A percentile compares a stretch with the other conserved stretches of the same genome.
phyloP scores from a whole-genome alignment of 805 yeast genomes.

The Yarrowia divulgata region DNA sequence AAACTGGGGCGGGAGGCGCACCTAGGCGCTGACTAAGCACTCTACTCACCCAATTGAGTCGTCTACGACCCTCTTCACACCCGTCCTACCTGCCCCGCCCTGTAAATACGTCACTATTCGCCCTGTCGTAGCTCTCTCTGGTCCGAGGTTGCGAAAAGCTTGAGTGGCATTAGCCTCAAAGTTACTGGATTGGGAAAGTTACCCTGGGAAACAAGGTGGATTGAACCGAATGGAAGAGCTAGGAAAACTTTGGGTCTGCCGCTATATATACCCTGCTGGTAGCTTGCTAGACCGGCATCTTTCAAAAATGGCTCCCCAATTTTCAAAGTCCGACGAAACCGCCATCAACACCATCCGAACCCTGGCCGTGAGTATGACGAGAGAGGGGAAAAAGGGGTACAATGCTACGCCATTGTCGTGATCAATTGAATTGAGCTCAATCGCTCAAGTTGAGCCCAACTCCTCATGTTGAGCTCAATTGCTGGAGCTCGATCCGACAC shows the following conservation, averaged over 20 bases:
- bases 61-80: neutral
- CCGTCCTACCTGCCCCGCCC: neutral
- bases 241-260: slow-evolving; percentile 34
- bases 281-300: slow-evolving; percentile 27
- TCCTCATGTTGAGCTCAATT: too few relatives aligned
- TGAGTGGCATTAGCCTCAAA: neutral
- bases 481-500: too few relatives aligned
- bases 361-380: slow-evolving; percentile 61
- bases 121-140: slow-evolving; percentile 7
- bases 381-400: too few relatives aligned
- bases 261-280: slow-evolving; percentile 31
- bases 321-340: slow-evolving; percentile 68
- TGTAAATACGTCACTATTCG: neutral
- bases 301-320: slow-evolving; percentile 45
- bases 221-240: slow-evolving; percentile 34
- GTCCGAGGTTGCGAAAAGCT: slow-evolving; percentile 30
- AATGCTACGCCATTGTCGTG: neutral
- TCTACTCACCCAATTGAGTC: neutral
- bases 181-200: slow-evolving; percentile 24
- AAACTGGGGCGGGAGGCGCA: neutral
- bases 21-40: neutral
- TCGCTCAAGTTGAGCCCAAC: too few relatives aligned
- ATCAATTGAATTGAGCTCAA: neutral
- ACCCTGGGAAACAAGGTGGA: slow-evolving; percentile 29
- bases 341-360: slow-evolving; percentile 89